A percentile compares a stretch with the other conserved stretches of the same genome.
phyloP scores from a whole-genome alignment of 1,284 basidiomycete species.

The Sporisorium exsertum region DNA sequence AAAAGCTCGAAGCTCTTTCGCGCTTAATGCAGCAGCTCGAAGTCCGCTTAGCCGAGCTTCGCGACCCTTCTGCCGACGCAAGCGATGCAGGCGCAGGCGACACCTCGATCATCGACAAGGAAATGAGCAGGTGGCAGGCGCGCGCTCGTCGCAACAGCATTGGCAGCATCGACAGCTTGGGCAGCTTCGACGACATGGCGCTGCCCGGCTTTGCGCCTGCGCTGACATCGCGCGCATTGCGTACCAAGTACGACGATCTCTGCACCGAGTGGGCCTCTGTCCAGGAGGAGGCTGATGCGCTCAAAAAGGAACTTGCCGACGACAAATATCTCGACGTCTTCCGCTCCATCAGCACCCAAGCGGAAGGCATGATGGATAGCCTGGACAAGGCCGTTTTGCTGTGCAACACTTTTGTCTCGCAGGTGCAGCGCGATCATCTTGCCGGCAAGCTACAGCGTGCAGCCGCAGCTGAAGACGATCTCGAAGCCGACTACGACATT shows the following conservation, averaged over 20 bases:
- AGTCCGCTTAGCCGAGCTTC: conserved; percentile 30
- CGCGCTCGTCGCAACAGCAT: conserved; percentile 25
- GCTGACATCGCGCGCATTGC: conserved; percentile 21
- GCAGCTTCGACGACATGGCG: conserved; percentile 44
- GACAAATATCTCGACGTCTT: conserved; percentile 97
- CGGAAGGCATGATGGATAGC: conserved; percentile 95
- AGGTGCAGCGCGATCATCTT: conserved; percentile 37
- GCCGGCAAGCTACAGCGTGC: conserved; percentile 25
- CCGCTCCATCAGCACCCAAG: conserved; percentile 88
- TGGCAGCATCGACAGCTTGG: conserved; percentile 41
- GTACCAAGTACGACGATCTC: conserved; percentile 38
- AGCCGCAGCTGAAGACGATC: conserved; percentile 27
- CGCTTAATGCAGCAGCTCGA: conserved; percentile 51
- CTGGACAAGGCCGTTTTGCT: conserved; percentile 88
- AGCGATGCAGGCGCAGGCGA: conserved; percentile 16
- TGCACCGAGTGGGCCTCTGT: conserved; percentile 81
- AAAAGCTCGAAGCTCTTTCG: conserved; percentile 78
- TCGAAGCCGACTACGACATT: conserved; percentile 30
- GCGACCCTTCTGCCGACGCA: background rate
- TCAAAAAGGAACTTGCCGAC: conserved; percentile 90
- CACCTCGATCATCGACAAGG: conserved; percentile 47
- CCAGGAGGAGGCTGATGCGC: conserved; percentile 81
- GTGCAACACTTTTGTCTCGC: conserved; percentile 76
- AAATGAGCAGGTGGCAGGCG: conserved; percentile 25
- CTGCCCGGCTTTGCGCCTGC: conserved; percentile 41